Conservation (phyloP, 441 rosid genomes). For the Aquilaria agallochum region DNA sequence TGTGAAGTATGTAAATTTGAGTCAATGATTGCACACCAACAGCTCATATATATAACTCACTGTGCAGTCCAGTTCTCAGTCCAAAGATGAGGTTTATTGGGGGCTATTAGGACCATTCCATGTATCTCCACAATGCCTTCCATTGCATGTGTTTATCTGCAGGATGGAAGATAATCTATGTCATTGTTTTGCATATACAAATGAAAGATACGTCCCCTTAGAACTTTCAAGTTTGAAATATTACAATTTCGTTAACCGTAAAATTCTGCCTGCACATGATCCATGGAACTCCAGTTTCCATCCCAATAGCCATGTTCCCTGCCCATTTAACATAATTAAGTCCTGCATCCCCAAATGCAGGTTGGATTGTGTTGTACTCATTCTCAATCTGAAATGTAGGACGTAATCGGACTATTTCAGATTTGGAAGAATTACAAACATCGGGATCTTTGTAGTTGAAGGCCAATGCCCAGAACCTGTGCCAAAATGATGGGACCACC, state of each 20-base stretch:
- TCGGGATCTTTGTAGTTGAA: neutral
- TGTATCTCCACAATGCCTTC: slow-evolving; percentile 24
- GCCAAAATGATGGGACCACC: slow-evolving; percentile 51
- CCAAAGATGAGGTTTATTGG: slow-evolving; percentile 20
- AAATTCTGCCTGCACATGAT: slow-evolving; percentile 39
- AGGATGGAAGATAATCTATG: neutral
- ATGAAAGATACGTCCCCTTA: neutral
- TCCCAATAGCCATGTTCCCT: slow-evolving; percentile 22
- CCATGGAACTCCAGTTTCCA: slow-evolving; percentile 36
- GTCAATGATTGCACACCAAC: neutral
- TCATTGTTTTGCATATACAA: neutral
- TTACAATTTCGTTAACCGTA: neutral
- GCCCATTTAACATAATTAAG: slow-evolving; percentile 39
- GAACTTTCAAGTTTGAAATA: neutral
- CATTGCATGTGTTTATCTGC: slow-evolving; percentile 19
- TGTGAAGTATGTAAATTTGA: neutral
- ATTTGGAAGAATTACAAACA: neutral
- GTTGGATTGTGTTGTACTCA: slow-evolving; percentile 33
- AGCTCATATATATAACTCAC: slow-evolving; percentile 4
- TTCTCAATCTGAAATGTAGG: slow-evolving; percentile 33
- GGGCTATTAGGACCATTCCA: slow-evolving; percentile 17
- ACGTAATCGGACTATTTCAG: neutral
- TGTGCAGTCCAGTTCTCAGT: slow-evolving; percentile 29
- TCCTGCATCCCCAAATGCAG: slow-evolving; percentile 20
- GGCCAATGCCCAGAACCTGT: slow-evolving; percentile 22